phyloP scores from a whole-genome alignment of 2,329 filamentous ascomycete genomes.

The Venturia oleaginea region DNA sequence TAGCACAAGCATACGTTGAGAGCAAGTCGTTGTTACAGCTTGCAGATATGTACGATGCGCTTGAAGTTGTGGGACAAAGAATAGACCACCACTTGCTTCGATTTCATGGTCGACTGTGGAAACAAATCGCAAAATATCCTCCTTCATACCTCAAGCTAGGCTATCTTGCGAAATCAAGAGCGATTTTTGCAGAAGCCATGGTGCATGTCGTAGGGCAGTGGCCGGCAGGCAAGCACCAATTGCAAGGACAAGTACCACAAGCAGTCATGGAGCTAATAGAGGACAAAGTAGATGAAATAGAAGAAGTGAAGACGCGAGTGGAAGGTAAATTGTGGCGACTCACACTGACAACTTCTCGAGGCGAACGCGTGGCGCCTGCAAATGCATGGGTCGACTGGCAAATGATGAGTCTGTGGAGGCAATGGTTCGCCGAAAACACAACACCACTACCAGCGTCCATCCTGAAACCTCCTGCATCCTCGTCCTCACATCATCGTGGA shows the following conservation, averaged over 20 bases:
- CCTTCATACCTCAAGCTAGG: slow-evolving; percentile 85
- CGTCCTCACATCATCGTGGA: slow-evolving; percentile 14
- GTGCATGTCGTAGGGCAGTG: slow-evolving; percentile 93
- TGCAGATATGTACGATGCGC: slow-evolving; percentile 90
- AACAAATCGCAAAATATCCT: slow-evolving; percentile 93
- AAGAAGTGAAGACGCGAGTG: slow-evolving; percentile 69
- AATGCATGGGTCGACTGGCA: slow-evolving; percentile 87
- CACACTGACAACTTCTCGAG: slow-evolving; percentile 65
- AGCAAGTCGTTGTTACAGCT: slow-evolving; percentile 82
- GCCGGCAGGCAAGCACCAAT: slow-evolving; percentile 69
- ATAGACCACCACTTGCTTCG: slow-evolving; percentile 91
- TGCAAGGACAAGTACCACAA: slow-evolving; percentile 64
- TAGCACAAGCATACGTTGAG: slow-evolving; percentile 85
- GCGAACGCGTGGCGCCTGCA: slow-evolving; percentile 71
- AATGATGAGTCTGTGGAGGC: slow-evolving; percentile 74
- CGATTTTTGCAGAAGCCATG: slow-evolving; percentile 68
- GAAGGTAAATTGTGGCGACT: slow-evolving; percentile 78
- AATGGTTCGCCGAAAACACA: slow-evolving; percentile 89
- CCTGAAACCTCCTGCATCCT: slow-evolving; percentile 31
- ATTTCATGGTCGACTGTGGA: slow-evolving; percentile 85
- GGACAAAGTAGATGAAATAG: slow-evolving; percentile 87
- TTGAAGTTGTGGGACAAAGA: slow-evolving; percentile 76
- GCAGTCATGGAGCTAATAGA: slow-evolving; percentile 81
- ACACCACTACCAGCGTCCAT: slow-evolving; percentile 56
- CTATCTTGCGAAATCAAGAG: slow-evolving; percentile 72